Conservation (phyloP, 1,139 yeast genomes). For the Hyphopichia wangnamkhiaoensis region DNA sequence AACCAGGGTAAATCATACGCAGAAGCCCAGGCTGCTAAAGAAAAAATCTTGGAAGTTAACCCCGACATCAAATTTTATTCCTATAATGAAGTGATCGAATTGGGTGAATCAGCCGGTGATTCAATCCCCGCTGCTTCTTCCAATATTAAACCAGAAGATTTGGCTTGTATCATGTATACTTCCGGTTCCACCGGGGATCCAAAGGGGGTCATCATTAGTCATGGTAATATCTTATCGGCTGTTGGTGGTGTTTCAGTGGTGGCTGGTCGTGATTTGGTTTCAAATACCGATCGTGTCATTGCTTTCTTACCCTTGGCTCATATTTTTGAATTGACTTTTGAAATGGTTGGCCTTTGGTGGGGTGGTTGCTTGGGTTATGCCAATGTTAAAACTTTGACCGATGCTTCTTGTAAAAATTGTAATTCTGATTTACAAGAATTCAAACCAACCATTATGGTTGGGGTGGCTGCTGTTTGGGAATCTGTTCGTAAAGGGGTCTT, state of each 20-base stretch:
- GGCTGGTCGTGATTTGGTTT: slow-evolving; percentile 56
- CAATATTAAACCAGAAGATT: slow-evolving; percentile 56
- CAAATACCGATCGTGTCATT: slow-evolving; percentile 65
- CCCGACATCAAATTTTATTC: slow-evolving; percentile 77
- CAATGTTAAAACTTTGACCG: slow-evolving; percentile 86
- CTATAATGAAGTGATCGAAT: slow-evolving; percentile 61
- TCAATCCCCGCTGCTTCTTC: slow-evolving; percentile 50
- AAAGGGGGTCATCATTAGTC: slow-evolving; percentile 90
- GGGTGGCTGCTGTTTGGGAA: slow-evolving; percentile 99
- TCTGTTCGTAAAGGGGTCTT: slow-evolving; percentile 89
- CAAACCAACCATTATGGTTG: slow-evolving; percentile 93
- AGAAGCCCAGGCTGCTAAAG: slow-evolving; percentile 58
- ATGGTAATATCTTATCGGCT: slow-evolving; percentile 78
- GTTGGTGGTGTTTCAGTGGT: slow-evolving; percentile 76
- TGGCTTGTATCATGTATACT: slow-evolving; percentile 95
- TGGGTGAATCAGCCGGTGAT: slow-evolving; percentile 54
- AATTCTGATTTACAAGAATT: slow-evolving; percentile 85
- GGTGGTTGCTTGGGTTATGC: slow-evolving; percentile 92
- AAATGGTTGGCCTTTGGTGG: slow-evolving; percentile 80
- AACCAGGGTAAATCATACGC: slow-evolving; percentile 56
- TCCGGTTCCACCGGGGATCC: slow-evolving; percentile 98
- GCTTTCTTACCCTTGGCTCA: slow-evolving; percentile 96
- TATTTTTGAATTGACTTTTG: slow-evolving; percentile 90
- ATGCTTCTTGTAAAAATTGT: slow-evolving; percentile 79
- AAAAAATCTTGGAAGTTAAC: slow-evolving; percentile 58